Evolutionary conservation across 2,329 filamentous ascomycete species (phyloP), one percentile per base, ranked within the genome.

Genomic region (Metarhizium brunneum): DNA sequence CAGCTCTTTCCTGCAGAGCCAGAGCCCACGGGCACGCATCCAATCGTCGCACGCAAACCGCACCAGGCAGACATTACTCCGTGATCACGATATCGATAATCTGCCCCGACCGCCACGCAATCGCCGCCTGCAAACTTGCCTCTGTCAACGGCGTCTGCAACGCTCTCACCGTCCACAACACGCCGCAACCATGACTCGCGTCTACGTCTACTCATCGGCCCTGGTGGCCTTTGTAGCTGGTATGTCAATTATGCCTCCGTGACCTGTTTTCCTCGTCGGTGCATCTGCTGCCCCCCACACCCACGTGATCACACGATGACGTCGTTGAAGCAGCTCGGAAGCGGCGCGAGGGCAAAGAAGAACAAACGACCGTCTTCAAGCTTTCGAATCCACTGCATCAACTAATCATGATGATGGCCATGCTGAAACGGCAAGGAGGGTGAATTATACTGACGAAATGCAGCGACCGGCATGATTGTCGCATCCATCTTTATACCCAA

Each of bases 401-500:
- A 11, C 18, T 25, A 32, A 42, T 16, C n/a, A 25, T 25, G 6
- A 51, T 56, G 48, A 52, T 30, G 25, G 25, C 25, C 14, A 48
- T 40, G 35, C 43, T 18, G 52, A 35, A 13, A n/a, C 2, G n/a
- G 20, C n/a, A 14, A 6, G n/a, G 16, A 11, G 4, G 2, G 50
- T 42, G 4, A 47, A 25, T 25, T 25, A 25, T 32, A 60, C 69
- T 75, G 64, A 76, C 68, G 14, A 54, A 47, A 49, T 50, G 50
- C 52, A 90, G 87, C 86, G 56, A 88, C 85, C 35, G 79, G 79
- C 58, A 82, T 91, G 78, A 88, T 87, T 29, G 75, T 92, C 54
- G 77, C 82, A 45, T 81, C 87, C 54, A 87, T 90, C 62, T 73
- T 82, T 58, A 76, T 86, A 50, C 86, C 88, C 16, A 76, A 82